phyloP scores from a whole-genome alignment of 352 stramenopile species.

The Globisporangium radiosum region DNA sequence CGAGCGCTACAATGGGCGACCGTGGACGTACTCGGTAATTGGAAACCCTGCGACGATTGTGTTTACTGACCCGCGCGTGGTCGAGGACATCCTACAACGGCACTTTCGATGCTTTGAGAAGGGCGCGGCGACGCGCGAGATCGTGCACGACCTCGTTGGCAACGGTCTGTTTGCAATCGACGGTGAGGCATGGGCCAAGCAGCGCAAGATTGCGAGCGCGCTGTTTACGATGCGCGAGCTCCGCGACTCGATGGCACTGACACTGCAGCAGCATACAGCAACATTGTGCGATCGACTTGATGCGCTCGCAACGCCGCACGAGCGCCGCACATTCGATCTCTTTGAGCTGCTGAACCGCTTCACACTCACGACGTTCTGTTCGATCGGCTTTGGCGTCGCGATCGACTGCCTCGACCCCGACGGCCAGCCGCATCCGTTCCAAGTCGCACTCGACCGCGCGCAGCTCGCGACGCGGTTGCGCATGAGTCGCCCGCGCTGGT shows the following conservation, averaged over 20 bases:
- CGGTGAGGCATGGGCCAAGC: background rate
- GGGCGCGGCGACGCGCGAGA: background rate
- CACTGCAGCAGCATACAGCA: background rate
- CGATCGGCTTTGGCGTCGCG: slow-evolving; percentile 30
- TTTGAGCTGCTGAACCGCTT: slow-evolving; percentile 20
- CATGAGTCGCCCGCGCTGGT: slow-evolving; percentile 23
- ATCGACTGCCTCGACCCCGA: slow-evolving; percentile 6
- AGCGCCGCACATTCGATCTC: slow-evolving; percentile 7
- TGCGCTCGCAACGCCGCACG: background rate
- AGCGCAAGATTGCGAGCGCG: slow-evolving; percentile 18
- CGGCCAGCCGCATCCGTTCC: slow-evolving; percentile 22
- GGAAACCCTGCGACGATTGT: too few relatives aligned
- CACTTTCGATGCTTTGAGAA: slow-evolving; percentile 9
- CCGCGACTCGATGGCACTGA: slow-evolving; percentile 25
- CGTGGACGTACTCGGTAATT: too few relatives aligned
- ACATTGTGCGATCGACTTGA: background rate
- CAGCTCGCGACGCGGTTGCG: slow-evolving; percentile 22
- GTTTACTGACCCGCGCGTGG: background rate
- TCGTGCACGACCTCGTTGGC: background rate
- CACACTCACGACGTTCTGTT: slow-evolving; percentile 23
- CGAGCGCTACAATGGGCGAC: too few relatives aligned
- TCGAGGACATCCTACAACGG: slow-evolving; percentile 9
- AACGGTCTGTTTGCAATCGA: slow-evolving; percentile 5
- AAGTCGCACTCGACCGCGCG: slow-evolving; percentile 30
- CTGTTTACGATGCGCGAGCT: slow-evolving; percentile 37